These are phyloP conservation scores for Aspergillus hancockii DNA, from an alignment of 495 filamentous ascomycete species.

Conservation along the genomic window DNA sequence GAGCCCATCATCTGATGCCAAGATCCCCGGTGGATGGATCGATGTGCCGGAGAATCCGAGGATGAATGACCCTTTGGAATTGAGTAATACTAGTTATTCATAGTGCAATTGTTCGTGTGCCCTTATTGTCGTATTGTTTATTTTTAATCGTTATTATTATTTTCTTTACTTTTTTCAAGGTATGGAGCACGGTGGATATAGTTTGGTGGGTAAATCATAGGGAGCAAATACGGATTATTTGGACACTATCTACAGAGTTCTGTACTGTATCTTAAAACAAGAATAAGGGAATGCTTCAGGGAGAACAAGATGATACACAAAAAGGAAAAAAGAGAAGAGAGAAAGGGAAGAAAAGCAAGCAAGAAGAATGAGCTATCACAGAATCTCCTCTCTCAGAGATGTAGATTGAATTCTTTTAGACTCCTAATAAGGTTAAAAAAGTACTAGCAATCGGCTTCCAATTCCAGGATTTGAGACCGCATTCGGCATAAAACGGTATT, in stretches of 20 bases:
- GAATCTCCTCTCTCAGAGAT: no score
- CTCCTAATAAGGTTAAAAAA: slow-evolving; percentile 3
- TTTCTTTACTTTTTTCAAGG: background rate
- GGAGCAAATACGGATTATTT: no score
- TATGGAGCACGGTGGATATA: no score
- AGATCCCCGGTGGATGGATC: background rate
- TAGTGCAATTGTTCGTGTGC: no score
- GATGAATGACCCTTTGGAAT: slow-evolving; percentile 1
- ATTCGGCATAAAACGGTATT: slow-evolving; percentile 1
- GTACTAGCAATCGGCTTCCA: background rate
- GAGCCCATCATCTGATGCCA: slow-evolving; percentile 3
- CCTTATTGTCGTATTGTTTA: no score
- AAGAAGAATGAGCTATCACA: no score
- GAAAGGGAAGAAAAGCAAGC: background rate
- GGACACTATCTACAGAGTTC: no score
- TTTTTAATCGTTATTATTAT: background rate
- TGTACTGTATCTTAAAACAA: no score
- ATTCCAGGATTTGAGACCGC: background rate
- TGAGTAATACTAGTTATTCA: background rate
- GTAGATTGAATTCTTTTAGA: background rate
- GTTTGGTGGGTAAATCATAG: no score
- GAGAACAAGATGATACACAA: background rate
- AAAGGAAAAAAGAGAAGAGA: background rate
- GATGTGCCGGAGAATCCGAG: slow-evolving; percentile 23
- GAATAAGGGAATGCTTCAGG: no score